Conservation (phyloP, 2,329 filamentous ascomycete species). For the Bipolaris bicolor region DNA sequence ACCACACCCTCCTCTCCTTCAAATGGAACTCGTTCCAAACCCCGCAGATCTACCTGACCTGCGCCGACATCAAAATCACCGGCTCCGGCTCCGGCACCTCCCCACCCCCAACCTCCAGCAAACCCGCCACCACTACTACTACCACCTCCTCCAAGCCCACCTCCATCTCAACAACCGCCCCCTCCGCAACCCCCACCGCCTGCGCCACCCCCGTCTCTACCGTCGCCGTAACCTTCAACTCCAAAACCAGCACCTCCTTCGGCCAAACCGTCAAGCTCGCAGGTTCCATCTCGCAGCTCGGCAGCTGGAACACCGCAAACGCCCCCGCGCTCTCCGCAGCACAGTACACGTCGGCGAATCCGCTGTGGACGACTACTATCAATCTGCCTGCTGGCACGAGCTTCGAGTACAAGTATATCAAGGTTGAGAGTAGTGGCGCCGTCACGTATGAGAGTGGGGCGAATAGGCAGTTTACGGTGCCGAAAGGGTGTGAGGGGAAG, state of each 20-base stretch:
- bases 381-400: slow-evolving; percentile 51
- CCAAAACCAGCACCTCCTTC: slow-evolving; percentile 55
- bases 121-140: slow-evolving; percentile 19
- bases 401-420: slow-evolving; percentile 56
- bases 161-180: slow-evolving; percentile 17
- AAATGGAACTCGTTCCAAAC: slow-evolving; percentile 46
- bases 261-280: slow-evolving; percentile 58
- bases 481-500: slow-evolving; percentile 27
- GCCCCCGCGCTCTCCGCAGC: slow-evolving; percentile 51
- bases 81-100: slow-evolving; percentile 23
- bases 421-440: slow-evolving; percentile 53
- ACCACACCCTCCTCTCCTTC: slow-evolving; percentile 42
- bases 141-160: slow-evolving; percentile 20
- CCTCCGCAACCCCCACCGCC: slow-evolving; percentile 18
- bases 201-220: slow-evolving; percentile 37
- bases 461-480: slow-evolving; percentile 51
- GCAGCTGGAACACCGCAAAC: slow-evolving; percentile 51
- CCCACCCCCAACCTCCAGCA: slow-evolving; percentile 25
- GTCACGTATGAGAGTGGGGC: slow-evolving; percentile 53
- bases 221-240: slow-evolving; percentile 52
- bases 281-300: slow-evolving; percentile 53
- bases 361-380: slow-evolving; percentile 55
- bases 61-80: slow-evolving; percentile 41
- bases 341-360: slow-evolving; percentile 52
- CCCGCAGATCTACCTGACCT: slow-evolving; percentile 42